Conservation (phyloP, 2,329 filamentous ascomycete genomes). For the Nemania serpens region DNA sequence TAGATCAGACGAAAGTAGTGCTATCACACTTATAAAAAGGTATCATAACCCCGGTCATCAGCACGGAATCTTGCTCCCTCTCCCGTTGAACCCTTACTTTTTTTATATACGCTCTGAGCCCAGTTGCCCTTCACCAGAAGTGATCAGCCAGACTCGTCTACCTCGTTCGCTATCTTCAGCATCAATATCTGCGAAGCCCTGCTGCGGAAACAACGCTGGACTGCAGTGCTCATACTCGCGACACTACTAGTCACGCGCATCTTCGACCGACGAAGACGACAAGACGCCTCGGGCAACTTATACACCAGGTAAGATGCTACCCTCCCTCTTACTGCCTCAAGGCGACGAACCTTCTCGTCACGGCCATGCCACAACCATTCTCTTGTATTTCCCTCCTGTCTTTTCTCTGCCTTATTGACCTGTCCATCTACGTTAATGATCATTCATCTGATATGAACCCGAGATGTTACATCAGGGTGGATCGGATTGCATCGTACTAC, state of each 20-base stretch:
- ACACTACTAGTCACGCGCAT: neutral
- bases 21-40: neutral
- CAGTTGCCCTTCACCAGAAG: too few relatives aligned
- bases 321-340: neutral
- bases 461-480: neutral
- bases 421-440: too few relatives aligned
- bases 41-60: neutral
- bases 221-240: neutral
- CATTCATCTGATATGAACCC: neutral
- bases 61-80: neutral
- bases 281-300: neutral
- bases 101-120: neutral
- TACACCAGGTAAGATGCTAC: neutral
- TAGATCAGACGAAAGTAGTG: neutral
- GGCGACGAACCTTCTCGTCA: too few relatives aligned
- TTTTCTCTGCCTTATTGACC: too few relatives aligned
- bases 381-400: too few relatives aligned
- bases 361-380: too few relatives aligned
- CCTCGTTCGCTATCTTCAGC: neutral
- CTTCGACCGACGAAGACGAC: too few relatives aligned
- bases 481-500: neutral
- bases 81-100: neutral
- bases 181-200: neutral
- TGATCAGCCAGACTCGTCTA: neutral
- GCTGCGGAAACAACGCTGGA: neutral